Base-by-base conservation (phyloP, 495 filamentous ascomycete species). In the Sabuloglossum arenarium region DNA sequence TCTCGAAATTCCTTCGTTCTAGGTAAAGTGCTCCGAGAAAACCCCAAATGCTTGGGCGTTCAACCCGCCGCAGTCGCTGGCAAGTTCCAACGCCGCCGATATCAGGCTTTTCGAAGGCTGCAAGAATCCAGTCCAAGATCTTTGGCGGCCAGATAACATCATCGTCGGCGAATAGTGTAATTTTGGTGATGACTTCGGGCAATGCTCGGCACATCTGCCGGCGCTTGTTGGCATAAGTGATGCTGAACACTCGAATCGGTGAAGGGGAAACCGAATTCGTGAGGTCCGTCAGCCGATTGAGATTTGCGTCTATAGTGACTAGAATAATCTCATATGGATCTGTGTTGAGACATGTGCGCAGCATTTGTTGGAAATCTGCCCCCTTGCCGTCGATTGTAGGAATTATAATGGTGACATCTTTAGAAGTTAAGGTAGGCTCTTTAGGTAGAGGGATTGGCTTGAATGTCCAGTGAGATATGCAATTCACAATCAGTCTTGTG, bases 1-100 rank as follows among this genome's bases (percentile, higher is more conserved):
- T 89, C 66, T 94, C 87, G 63, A 90, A 94, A 64, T 89, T 91
- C 46, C 87, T 75, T 31, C 87, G 74, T 63, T 88, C 82, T 51
- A 94, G 79, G 63, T 94, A 94, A 32, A 81, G 71, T 28, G 84
- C 84, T 1, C 85, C 86, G 19, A 94, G 73, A 68, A 81, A 94
- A 60, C 82, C 81, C 77, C 76, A 91, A 51, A 80, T 63, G 37
- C 74, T 77, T 10, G 76, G 80, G 10, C 67, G 63, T 57, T 69
- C 70, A 34, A 79, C 71, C 45, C 85, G 79, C 59, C 80, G 81
- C 56, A 91, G 75, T 49, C 84, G 71, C 67, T 94, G 87, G 61
- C 81, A 86, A 28, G 87, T 86, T 3, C 86, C 86, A 54, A 88
- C 87, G 12, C 84, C 86, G 47, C 87, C 87, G 49, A 86, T 82